Base-by-base conservation (phyloP, 2,329 filamentous ascomycete species). In the Fusarium metavorans region DNA sequence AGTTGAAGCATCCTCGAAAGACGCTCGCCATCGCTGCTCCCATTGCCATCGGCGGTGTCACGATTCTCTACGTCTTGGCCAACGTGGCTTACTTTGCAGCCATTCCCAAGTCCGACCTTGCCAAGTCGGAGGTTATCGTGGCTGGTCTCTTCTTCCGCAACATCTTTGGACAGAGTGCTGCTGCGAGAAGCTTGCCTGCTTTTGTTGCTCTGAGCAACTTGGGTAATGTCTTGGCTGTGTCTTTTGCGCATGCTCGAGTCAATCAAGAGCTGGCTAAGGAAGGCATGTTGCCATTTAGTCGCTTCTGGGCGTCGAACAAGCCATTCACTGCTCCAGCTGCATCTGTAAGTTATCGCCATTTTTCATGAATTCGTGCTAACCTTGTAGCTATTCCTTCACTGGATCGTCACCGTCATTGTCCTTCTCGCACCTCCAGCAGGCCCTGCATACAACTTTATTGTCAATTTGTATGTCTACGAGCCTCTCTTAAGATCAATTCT, bases 211-310 rank as follows among this genome's bases (percentile, higher is more conserved):
- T 92, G 37, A 91, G 88, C 60, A 90, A 90, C 71, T 77, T 92
- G 57, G 91, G 90, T 8, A 92, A 92, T 61, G 89, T 92, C 0
- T 82, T 92, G 10, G 88, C 89, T 23, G 87, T 91, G 54, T 90
- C 86, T 67, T 92, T 92, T 74, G 86, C 89, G 0, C 88, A 91
- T 63, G 83, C 89, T 0, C 85, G 90, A 1, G 75, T 92, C 11
- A 91, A 90, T 73, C 90, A 92, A 72, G 92, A 94, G 80, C 84
- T 94, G 52, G 92, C 90, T 1, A 93, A 92, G 77, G 92, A 94
- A 77, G 92, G 92, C 0, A 83, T 94, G 6, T 78, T 94, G 16
- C 92, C 92, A 0, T 92, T 88, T 64, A 90, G 89, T 70, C 85
- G 86, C 3, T 89, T 94, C 79, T 94, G 90, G 90, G 92, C 92